A percentile compares a stretch with the other conserved stretches of the same genome.
Evolutionary conservation across 129 eudicot species (phyloP).

Genomic region (Helianthus tuberosus): DNA sequence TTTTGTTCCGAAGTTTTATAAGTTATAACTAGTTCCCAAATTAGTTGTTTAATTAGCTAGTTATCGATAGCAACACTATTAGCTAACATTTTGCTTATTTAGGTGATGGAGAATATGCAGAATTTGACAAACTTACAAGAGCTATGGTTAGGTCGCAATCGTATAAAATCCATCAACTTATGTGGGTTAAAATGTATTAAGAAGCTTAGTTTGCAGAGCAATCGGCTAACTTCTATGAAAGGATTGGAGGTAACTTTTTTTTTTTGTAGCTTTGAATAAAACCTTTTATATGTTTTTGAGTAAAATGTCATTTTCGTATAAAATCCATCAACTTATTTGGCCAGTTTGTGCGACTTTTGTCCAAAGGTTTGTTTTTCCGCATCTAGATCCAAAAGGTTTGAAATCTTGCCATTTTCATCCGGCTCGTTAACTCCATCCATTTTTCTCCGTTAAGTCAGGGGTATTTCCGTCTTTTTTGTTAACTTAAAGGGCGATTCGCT

Average conservation of each 20-base stretch:
- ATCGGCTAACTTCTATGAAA: slow-evolving; percentile 80
- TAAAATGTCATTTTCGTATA: no score
- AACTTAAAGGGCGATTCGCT: no score
- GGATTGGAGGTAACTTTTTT: slow-evolving; percentile 75
- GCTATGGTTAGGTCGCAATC: slow-evolving; percentile 95
- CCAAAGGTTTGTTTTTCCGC: no score
- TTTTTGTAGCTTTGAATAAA: neutral
- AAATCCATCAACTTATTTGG: no score
- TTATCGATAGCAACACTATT: neutral
- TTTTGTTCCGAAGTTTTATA: neutral
- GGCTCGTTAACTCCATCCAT: no score
- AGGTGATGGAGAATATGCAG: slow-evolving; percentile 91
- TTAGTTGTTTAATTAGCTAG: neutral
- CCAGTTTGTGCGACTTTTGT: no score
- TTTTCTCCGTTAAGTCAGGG: no score
- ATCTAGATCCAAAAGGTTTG: no score
- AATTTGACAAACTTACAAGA: slow-evolving; percentile 72
- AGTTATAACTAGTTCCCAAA: neutral
- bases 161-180: slow-evolving; percentile 70
- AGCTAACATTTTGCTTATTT: slow-evolving; percentile 22
- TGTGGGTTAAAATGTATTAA: slow-evolving; percentile 92
- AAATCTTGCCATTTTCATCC: no score
- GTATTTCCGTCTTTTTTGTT: no score
- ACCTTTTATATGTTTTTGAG: neutral
- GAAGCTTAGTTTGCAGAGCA: slow-evolving; percentile 97